Evolutionary conservation across 2,329 filamentous ascomycete species (phyloP), one percentile per base, ranked within the genome.

Genomic region (Plectosphaerella plurivora): DNA sequence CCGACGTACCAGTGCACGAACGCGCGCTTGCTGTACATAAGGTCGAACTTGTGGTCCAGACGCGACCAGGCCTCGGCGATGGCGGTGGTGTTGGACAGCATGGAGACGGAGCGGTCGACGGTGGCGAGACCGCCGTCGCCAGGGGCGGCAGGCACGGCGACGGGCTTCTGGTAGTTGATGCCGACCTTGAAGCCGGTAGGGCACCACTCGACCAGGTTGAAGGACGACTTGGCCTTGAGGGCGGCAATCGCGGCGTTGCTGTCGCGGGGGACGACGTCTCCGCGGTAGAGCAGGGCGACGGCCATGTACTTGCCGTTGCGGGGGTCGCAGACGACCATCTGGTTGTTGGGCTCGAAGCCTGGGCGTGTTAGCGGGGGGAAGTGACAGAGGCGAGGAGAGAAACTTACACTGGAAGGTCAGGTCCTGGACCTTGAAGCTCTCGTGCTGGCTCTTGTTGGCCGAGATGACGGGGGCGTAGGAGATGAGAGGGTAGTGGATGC

Each of bases 381-480:
- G n/a, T 50, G 28, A 24, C 36, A 48, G 62, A 51, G 61, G 59
- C 25, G 39, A 7, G 44, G 7, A 18, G 22, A 1, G 5, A 15
- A 6, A 74, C 81, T 66, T 76, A 88, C 85, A 88, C 70, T 88
- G 84, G 74, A 87, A 84, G 65, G 85, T 88, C 58, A 88, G 73
- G 60, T 94, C 90, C 57, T 84, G 81, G 51, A 91, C 86, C 78
- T 90, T 91, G 83, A 92, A 92, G 77, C 87, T 90, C 77, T 94
- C 89, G 67, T 94, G 89, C 47, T 85, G 82, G 71, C 87, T 90
- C 81, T 89, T 89, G 75, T 81, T 78, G 54, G 84, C 83, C 20
- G 84, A 88, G 58, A 88, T 78, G 61, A 89, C 85, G 33, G 85
- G 85, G 11, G 86, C 84, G 65, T 88, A 88, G 74, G 82, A 86